A percentile compares a stretch with the other conserved stretches of the same genome.
Evolutionary conservation across 352 stramenopile species (phyloP).

Genomic region (Phytophthora podocarpi): DNA sequence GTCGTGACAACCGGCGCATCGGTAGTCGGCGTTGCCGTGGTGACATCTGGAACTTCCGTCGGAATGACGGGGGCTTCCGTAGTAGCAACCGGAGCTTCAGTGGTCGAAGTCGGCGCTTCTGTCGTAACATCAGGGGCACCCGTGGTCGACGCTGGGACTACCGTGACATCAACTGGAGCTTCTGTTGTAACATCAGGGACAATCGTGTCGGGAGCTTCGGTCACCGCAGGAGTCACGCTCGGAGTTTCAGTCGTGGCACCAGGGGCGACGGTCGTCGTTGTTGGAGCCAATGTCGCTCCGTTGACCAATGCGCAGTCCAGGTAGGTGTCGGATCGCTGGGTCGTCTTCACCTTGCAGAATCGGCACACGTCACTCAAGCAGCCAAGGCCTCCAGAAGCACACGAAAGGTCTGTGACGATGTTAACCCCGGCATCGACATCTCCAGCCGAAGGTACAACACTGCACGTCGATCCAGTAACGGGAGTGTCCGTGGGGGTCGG

Average conservation of each 20-base stretch:
- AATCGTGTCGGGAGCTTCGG: too few species aligned
- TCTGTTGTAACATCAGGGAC: not conserved
- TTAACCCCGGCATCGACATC: slow-evolving; percentile 34
- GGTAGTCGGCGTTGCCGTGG: not conserved
- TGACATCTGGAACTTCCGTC: not conserved
- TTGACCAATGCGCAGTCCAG: slow-evolving; percentile 23
- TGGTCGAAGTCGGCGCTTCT: not conserved
- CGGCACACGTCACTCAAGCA: slow-evolving; percentile 39
- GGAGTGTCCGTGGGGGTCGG: not conserved
- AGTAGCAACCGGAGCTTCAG: not conserved
- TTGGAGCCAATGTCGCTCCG: not conserved
- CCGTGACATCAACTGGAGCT: too few species aligned
- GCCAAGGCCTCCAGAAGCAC: slow-evolving; percentile 32
- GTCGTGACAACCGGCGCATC: not conserved
- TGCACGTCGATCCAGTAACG: not conserved
- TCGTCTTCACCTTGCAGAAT: slow-evolving; percentile 42
- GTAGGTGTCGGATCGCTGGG: slow-evolving; percentile 25
- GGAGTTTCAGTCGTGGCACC: slow-evolving; percentile 5
- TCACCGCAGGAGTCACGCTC: not conserved
- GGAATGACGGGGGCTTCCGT: not conserved
- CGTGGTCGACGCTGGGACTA: not conserved
- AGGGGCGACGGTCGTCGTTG: not conserved
- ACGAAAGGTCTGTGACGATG: slow-evolving; percentile 33
- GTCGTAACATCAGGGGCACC: not conserved
- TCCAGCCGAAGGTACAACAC: slow-evolving; percentile 16